Evolutionary conservation across 1,284 basidiomycete species (phyloP), one percentile per base, ranked within the genome.

Genomic region (Afroboletus lepidellus): DNA sequence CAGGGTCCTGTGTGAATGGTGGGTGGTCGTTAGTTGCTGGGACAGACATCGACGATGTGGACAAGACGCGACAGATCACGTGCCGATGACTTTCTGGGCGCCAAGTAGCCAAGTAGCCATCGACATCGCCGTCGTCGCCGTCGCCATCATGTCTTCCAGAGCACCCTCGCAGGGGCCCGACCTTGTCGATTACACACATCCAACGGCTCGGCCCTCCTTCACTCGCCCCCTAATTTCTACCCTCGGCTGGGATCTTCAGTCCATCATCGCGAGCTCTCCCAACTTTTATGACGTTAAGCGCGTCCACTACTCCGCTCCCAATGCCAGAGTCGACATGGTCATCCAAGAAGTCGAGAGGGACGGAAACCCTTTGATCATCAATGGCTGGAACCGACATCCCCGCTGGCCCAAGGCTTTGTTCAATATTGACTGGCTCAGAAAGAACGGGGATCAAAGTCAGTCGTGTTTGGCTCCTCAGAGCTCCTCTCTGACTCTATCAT

Each of bases 361-460:
- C 9, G 86, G 84, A 1, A 57, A 69, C 12, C 88, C 88, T 2
- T 60, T 88, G 47, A 77, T 91, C 27, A 76, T 91, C 20, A 69
- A 80, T 48, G 79, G 76, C 18, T 80, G 79, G 67, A 77, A 88
- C 47, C 66, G 76, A 46, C 74, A 76, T 42, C 58, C 69, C 0
- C 56, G 60, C 2, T 91, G 89, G 88, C 75, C 75, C 2, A 60
- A 60, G 13, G 60, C 76, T 1, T 57, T 80, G 37, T 85, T 90
- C 60, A 74, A 67, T 25, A 55, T 80, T 1, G 79, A 84, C 15
- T 80, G 80, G 75, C 72, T 88, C 16, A 54, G 62, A 13, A 52
- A 64, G 16, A 52, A 78, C 51, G 66, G 66, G 5, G 64, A 70
- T 49, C 62, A 69, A 55, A 64, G 76, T 79, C 48, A 43, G 70